Conservation (phyloP, 2,329 filamentous ascomycete species). For the Dothistroma septosporum region DNA sequence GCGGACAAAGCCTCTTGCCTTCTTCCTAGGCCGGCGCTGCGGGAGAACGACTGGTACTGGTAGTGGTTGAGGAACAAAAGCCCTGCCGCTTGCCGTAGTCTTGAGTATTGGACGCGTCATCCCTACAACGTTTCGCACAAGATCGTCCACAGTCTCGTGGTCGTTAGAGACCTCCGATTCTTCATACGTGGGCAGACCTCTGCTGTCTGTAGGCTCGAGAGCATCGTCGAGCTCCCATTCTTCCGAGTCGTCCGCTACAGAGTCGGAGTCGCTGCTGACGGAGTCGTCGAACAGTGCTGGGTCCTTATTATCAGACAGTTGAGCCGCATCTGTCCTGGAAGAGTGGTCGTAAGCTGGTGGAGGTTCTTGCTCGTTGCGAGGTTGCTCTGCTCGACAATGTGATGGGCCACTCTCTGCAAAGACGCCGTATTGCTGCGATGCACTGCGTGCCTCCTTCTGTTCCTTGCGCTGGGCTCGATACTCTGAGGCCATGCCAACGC, state of each 20-base stretch:
- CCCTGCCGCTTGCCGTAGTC: background rate
- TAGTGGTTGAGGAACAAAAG: slow-evolving; percentile 20
- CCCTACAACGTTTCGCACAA: slow-evolving; percentile 24
- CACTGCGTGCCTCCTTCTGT: slow-evolving; percentile 17
- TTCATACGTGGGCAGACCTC: slow-evolving; percentile 29
- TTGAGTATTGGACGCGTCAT: background rate
- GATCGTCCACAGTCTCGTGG: slow-evolving; percentile 17
- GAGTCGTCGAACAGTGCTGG: slow-evolving; percentile 1
- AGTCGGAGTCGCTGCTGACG: slow-evolving; percentile 10
- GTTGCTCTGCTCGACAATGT: background rate
- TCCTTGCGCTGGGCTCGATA: slow-evolving; percentile 29
- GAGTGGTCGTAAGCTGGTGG: slow-evolving; percentile 10
- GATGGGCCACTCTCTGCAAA: background rate
- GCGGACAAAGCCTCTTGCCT: slow-evolving; percentile 50
- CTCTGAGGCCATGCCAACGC: slow-evolving; percentile 29
- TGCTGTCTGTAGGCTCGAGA: slow-evolving; percentile 10
- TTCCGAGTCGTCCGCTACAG: slow-evolving; percentile 30
- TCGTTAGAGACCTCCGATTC: slow-evolving; percentile 20
- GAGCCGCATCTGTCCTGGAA: background rate
- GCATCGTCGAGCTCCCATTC: slow-evolving; percentile 33
- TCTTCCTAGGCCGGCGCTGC: slow-evolving; percentile 49
- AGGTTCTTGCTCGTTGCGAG: background rate
- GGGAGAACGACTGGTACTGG: slow-evolving; percentile 50
- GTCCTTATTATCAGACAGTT: background rate
- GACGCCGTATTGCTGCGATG: slow-evolving; percentile 10